These are phyloP conservation scores for Phanerochaete carnosa DNA, from an alignment of 768 basidiomycete genomes.

Conservation along the genomic window DNA sequence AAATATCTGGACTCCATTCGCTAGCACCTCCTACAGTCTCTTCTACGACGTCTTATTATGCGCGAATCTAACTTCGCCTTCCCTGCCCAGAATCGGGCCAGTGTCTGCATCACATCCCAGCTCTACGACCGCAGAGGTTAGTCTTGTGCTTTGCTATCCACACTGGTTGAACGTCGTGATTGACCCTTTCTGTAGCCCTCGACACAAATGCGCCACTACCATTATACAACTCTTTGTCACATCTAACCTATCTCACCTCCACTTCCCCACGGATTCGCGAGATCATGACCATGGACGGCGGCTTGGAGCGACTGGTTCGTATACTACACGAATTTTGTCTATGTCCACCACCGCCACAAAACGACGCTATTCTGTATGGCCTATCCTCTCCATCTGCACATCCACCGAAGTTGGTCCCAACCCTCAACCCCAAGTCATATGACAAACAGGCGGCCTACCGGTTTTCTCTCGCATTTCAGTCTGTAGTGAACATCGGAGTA, in stretches of 20 bases:
- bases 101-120: slow-evolving; percentile 90
- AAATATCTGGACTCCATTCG: background rate
- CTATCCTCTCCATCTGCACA: slow-evolving; percentile 63
- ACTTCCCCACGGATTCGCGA: slow-evolving; percentile 97
- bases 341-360: slow-evolving; percentile 78
- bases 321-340: slow-evolving; percentile 89
- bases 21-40: slow-evolving; percentile 3
- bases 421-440: slow-evolving; percentile 63
- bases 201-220: slow-evolving; percentile 59
- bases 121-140: slow-evolving; percentile 92
- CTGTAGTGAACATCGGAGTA: slow-evolving; percentile 95
- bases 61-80: slow-evolving; percentile 95
- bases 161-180: background rate
- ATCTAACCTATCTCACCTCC: slow-evolving; percentile 94
- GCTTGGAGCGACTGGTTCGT: slow-evolving; percentile 90
- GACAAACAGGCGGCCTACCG: slow-evolving; percentile 86
- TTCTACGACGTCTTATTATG: slow-evolving; percentile 42
- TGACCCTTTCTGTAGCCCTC: slow-evolving; percentile 33
- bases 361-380: slow-evolving; percentile 72
- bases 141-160: slow-evolving; percentile 24
- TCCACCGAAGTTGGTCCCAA: slow-evolving; percentile 52
- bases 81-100: slow-evolving; percentile 92
- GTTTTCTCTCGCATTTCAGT: slow-evolving; percentile 93
- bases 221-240: slow-evolving; percentile 90
- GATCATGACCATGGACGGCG: slow-evolving; percentile 97